phyloP scores from a whole-genome alignment of 1,284 basidiomycete species.

The Cryptococcus sp. region DNA sequence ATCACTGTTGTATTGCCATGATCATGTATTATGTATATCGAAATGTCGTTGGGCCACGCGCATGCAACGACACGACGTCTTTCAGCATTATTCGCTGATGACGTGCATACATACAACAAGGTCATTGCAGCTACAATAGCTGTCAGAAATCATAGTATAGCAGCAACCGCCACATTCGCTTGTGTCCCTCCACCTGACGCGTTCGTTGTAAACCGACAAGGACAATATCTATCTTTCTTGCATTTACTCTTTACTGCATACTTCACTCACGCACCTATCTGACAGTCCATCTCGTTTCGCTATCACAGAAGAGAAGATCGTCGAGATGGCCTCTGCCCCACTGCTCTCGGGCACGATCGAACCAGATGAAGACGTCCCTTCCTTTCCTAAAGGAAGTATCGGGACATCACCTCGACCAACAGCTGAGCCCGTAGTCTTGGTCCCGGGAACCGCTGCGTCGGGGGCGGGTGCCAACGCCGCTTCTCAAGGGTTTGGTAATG shows the following conservation, averaged over 20 bases:
- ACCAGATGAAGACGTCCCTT: slow-evolving; percentile 46
- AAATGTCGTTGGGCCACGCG: no score
- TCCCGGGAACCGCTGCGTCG: slow-evolving; percentile 24
- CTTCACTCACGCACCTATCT: neutral
- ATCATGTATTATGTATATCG: no score
- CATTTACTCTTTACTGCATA: neutral
- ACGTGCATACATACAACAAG: no score
- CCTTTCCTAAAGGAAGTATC: slow-evolving; percentile 45
- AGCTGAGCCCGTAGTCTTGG: slow-evolving; percentile 38
- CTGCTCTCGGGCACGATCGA: slow-evolving; percentile 53
- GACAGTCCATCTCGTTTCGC: neutral
- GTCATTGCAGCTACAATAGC: no score
- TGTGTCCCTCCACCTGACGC: neutral
- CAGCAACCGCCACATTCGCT: no score
- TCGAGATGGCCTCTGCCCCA: slow-evolving; percentile 41
- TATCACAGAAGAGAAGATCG: neutral
- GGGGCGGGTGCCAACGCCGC: neutral
- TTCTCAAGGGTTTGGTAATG: slow-evolving; percentile 18
- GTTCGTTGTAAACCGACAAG: neutral
- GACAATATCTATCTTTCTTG: neutral
- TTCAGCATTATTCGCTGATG: no score
- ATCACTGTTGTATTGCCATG: no score
- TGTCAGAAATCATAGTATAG: no score
- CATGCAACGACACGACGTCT: no score
- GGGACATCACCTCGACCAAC: slow-evolving; percentile 23